These are phyloP conservation scores for Rutstroemia sydowiana DNA, from an alignment of 2,329 filamentous ascomycete species.

Conservation along the genomic window DNA sequence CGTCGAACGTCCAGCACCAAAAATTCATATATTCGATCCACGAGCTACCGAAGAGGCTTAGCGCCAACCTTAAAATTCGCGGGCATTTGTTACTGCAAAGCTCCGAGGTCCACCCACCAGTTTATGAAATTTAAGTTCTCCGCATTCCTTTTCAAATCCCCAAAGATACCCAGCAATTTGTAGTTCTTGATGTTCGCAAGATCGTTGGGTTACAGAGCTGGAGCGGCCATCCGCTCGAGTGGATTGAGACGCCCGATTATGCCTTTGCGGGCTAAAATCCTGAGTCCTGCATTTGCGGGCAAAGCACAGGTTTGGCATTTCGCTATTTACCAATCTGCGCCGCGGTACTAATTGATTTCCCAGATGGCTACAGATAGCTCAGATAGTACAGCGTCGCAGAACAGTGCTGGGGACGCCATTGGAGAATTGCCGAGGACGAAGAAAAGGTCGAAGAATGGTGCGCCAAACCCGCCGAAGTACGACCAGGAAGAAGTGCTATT, in stretches of 20 bases:
- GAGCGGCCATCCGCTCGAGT: conserved; percentile 40
- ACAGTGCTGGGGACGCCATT: neutral
- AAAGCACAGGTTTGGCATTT: conserved; percentile 42
- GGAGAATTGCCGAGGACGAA: neutral
- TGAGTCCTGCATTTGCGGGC: conserved; percentile 48
- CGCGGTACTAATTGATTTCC: conserved; percentile 12
- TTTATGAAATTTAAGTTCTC: conserved; percentile 11
- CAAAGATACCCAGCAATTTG: conserved; percentile 7
- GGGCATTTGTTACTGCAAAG: conserved; percentile 1
- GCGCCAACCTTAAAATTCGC: conserved; percentile 16
- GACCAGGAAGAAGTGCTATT: conserved; percentile 89
- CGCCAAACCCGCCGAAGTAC: conserved; percentile 44
- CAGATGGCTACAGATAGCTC: conserved; percentile 35
- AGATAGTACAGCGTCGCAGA: conserved; percentile 4
- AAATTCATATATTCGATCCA: conserved; percentile 16
- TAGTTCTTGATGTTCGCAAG: conserved; percentile 49
- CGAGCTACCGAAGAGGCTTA: conserved; percentile 17
- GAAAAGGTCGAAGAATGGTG: conserved; percentile 17
- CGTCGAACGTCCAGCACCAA: conserved; percentile 14
- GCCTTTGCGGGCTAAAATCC: conserved; percentile 74
- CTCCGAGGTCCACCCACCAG: conserved; percentile 10
- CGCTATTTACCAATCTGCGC: conserved; percentile 13
- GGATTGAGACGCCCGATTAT: conserved; percentile 46
- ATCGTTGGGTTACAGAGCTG: conserved; percentile 46
- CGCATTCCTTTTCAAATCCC: conserved; percentile 12